Evolutionary conservation across 495 filamentous ascomycete species (phyloP).

Genomic region (Penicillium dipodomyicola): DNA sequence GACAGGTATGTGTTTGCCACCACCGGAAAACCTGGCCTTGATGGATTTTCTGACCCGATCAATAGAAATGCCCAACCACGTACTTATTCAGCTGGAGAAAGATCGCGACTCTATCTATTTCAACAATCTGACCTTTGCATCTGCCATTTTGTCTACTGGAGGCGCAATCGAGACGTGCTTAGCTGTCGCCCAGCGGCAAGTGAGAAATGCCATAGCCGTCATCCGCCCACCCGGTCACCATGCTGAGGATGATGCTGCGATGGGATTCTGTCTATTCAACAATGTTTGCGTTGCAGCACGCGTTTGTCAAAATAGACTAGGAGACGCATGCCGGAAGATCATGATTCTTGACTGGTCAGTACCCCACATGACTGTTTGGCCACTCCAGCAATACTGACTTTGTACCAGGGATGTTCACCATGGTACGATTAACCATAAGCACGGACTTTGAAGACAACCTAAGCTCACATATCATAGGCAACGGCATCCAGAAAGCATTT

Average conservation of each 20-base stretch:
- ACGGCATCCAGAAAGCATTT: conserved; percentile 95
- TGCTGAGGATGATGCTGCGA: conserved; percentile 76
- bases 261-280: conserved; percentile 97
- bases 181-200: conserved; percentile 70
- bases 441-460: background rate
- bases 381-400: conserved; percentile 24
- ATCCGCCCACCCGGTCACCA: conserved; percentile 95
- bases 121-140: conserved; percentile 74
- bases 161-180: conserved; percentile 93
- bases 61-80: conserved; percentile 53
- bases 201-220: conserved; percentile 93
- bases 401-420: conserved; percentile 60
- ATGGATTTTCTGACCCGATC: conserved; percentile 14
- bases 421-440: conserved; percentile 35
- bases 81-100: conserved; percentile 62
- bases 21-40: background rate
- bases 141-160: conserved; percentile 80
- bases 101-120: conserved; percentile 86
- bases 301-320: conserved; percentile 74
- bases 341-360: conserved; percentile 95
- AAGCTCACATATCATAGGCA: conserved; percentile 54
- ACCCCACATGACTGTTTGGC: background rate
- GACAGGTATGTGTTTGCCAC: conserved; percentile 34
- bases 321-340: conserved; percentile 77
- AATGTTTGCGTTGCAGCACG: conserved; percentile 89